Base-by-base conservation (phyloP, 2,329 filamentous ascomycete genomes). In the Hysterium pulicare region DNA sequence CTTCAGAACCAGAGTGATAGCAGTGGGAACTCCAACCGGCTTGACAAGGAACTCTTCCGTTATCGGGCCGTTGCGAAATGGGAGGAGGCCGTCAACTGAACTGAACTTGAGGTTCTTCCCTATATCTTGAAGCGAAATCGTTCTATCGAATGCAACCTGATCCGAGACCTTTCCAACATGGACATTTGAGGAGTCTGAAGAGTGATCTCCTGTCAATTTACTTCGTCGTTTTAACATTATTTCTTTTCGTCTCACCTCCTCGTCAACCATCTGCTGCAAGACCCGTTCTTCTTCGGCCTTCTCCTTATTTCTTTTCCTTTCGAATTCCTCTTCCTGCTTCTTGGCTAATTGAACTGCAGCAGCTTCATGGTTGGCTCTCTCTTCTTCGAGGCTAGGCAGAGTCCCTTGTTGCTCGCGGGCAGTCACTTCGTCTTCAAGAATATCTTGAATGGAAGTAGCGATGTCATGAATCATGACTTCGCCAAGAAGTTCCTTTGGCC, bases 361-460 rank as follows among this genome's bases (percentile, higher is more conserved):
- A 17, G 85, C 85, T 68, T 94, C 87, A 48, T 95, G 88, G 11
- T 82, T 82, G 21, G 86, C 89, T 30, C 90, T 81, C 66, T 97
- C 90, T 56, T 94, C 89, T 58, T 95, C 89, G 5, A 97, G 74
- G 23, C 89, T 95, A 1, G 89, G 90, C 13, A 95, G 71, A 47
- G 89, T 79, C 42, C 83, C 79, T 23, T 88, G 86, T 42, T 84
- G 80, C 36, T 86, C 84, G 53, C 86, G 86, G 21, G 83, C 82
- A 51, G 83, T 76, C 1, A 89, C 87, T n/a, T 88, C 88, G 63
- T 94, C 87, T 66, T 96, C 89, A 3, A 97, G 75, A 8, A 91
- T 72, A 46, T 86, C 83, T 51, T 81, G 76, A 22, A 86, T 77
- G 4, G 77, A 71, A 36, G 75, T 70, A 1, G 78, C 76, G 40